A percentile compares a stretch with the other conserved stretches of the same genome.
Evolutionary conservation across 2,329 filamentous ascomycete species (phyloP).

Genomic region (Diaporthe vaccinii): DNA sequence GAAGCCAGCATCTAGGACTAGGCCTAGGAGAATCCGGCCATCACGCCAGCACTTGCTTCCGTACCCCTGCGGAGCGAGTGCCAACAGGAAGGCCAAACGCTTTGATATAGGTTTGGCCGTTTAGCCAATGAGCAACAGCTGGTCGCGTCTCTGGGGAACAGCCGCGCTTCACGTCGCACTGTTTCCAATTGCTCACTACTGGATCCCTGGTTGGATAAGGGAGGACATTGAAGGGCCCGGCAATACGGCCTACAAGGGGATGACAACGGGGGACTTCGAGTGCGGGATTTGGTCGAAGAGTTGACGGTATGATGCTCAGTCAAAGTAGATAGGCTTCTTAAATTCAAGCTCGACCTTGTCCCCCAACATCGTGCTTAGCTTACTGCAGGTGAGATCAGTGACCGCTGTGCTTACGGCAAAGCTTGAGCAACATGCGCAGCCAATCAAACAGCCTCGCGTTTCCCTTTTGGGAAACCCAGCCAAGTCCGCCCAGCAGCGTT

Average conservation of each 20-base stretch:
- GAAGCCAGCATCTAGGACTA: conserved; percentile 70
- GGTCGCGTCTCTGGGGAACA: conserved; percentile 62
- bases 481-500: not conserved
- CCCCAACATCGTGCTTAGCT: conserved; percentile 37
- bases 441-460: conserved; percentile 5
- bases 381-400: not conserved
- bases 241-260: not conserved
- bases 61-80: conserved; percentile 42
- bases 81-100: conserved; percentile 44
- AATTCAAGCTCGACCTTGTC: conserved; percentile 54
- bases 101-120: conserved; percentile 38
- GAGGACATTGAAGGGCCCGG: not conserved
- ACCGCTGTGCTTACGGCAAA: not conserved
- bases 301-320: conserved; percentile 50
- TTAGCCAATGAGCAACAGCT: conserved; percentile 56
- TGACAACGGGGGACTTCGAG: conserved; percentile 51
- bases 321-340: conserved; percentile 49
- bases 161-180: conserved; percentile 50
- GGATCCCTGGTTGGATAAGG: conserved; percentile 41
- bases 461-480: conserved; percentile 11
- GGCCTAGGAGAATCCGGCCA: conserved; percentile 61
- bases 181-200: conserved; percentile 54
- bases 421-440: not conserved
- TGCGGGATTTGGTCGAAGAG: conserved; percentile 50
- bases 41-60: conserved; percentile 47